These are phyloP conservation scores for Neckera pumila DNA, from an alignment of 225 moss, liverwort and hornwort genomes.

Conservation along the genomic window DNA sequence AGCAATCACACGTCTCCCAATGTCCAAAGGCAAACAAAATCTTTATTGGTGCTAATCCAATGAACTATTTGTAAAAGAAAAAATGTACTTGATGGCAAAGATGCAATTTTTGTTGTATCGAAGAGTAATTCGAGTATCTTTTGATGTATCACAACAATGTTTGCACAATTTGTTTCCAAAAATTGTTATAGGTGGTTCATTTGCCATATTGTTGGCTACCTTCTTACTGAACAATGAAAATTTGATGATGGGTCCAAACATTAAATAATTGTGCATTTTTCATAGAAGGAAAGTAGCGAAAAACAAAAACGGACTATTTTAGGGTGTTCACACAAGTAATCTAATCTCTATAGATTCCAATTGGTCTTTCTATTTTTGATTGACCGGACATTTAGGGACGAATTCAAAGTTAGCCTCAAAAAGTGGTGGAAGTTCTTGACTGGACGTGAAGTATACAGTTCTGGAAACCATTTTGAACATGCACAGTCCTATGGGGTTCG, in stretches of 20 bases:
- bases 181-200: not conserved
- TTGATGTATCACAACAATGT: not conserved
- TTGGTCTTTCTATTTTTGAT: not conserved
- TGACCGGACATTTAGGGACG: not conserved
- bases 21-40: not conserved
- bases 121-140: not conserved
- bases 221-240: not conserved
- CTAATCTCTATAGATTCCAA: not conserved
- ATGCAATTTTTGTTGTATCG: not conserved
- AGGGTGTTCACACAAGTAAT: not conserved
- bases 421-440: not conserved
- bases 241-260: not conserved
- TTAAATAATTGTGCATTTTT: not conserved
- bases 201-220: not conserved
- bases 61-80: not conserved
- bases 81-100: not conserved
- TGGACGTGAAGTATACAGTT: not conserved
- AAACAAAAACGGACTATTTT: too few species aligned
- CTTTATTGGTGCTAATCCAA: not conserved
- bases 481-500: not conserved
- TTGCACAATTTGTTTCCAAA: not conserved
- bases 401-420: not conserved
- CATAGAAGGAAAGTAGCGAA: accelerated
- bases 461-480: not conserved
- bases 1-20: not conserved